phyloP scores from a whole-genome alignment of 2,329 filamentous ascomycete genomes.

The Coniochaeta hoffmannii region DNA sequence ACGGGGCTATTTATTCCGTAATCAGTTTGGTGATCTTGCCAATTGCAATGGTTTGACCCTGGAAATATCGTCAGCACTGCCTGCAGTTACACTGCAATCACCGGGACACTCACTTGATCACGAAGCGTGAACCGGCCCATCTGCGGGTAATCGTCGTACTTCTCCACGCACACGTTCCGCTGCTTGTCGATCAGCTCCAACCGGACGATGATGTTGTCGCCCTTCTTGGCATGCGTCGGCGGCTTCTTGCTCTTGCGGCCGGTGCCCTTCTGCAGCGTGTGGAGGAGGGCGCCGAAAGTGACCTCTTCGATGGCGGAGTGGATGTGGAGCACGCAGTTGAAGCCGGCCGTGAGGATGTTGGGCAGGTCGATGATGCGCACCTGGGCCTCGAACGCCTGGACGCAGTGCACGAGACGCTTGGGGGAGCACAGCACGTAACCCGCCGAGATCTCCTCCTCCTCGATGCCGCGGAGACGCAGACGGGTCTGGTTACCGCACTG shows the following conservation, averaged over 20 bases:
- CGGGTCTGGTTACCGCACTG: slow-evolving; percentile 94
- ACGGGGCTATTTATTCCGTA: slow-evolving; percentile 13
- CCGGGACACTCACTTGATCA: slow-evolving; percentile 60
- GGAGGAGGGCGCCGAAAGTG: slow-evolving; percentile 78
- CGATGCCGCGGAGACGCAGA: slow-evolving; percentile 83
- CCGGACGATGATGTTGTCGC: slow-evolving; percentile 81
- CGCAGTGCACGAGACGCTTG: slow-evolving; percentile 88
- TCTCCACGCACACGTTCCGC: slow-evolving; percentile 84
- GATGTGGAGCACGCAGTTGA: slow-evolving; percentile 96
- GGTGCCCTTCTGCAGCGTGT: slow-evolving; percentile 94
- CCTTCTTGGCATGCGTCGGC: slow-evolving; percentile 80
- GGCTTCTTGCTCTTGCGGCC: slow-evolving; percentile 87
- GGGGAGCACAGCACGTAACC: slow-evolving; percentile 95
- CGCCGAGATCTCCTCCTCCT: slow-evolving; percentile 93
- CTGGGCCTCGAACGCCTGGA: slow-evolving; percentile 86
- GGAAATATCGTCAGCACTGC: slow-evolving; percentile 16
- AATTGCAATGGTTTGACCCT: slow-evolving; percentile 99
- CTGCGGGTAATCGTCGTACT: slow-evolving; percentile 93
- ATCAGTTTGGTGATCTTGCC: slow-evolving; percentile 95
- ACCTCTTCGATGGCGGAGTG: slow-evolving; percentile 98
- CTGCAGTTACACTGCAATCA: slow-evolving; percentile 7
- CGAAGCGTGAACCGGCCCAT: slow-evolving; percentile 84
- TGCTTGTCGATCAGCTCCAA: slow-evolving; percentile 81
- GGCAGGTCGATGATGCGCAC: slow-evolving; percentile 93
- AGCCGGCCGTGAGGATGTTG: slow-evolving; percentile 86